phyloP scores from a whole-genome alignment of 2,329 filamentous ascomycete genomes.

The Alternaria ethzedia region DNA sequence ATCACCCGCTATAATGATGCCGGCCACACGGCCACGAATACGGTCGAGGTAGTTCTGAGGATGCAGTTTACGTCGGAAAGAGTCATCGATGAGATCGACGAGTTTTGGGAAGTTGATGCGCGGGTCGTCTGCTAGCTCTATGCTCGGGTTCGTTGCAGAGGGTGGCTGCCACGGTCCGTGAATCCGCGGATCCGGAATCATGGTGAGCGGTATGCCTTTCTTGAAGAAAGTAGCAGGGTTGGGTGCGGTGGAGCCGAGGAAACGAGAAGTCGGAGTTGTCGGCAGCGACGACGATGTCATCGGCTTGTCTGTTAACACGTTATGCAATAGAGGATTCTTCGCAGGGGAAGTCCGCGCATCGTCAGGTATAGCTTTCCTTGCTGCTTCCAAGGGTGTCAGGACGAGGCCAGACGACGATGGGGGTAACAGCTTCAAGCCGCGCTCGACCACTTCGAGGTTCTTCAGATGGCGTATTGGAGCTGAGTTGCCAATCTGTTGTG shows the following conservation, averaged over 20 bases:
- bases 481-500: conserved; percentile 20
- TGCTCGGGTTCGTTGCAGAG: conserved; percentile 61
- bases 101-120: conserved; percentile 83
- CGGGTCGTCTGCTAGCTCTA: conserved; percentile 75
- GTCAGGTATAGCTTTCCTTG: conserved; percentile 54
- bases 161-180: conserved; percentile 71
- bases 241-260: conserved; percentile 42
- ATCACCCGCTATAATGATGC: conserved; percentile 91
- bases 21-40: conserved; percentile 82
- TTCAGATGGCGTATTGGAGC: conserved; percentile 59
- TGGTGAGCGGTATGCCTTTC: conserved; percentile 84
- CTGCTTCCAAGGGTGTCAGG: conserved; percentile 84
- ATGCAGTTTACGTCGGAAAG: conserved; percentile 84
- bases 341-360: conserved; percentile 65
- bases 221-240: conserved; percentile 82
- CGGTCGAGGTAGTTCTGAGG: conserved; percentile 80
- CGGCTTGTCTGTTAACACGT: conserved; percentile 93
- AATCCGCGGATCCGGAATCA: conserved; percentile 74
- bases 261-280: conserved; percentile 45
- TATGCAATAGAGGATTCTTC: conserved; percentile 90
- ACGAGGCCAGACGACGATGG: conserved; percentile 86
- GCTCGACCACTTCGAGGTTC: conserved; percentile 76
- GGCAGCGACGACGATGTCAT: conserved; percentile 91
- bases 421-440: conserved; percentile 77
- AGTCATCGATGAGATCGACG: conserved; percentile 89